A percentile compares a stretch with the other conserved stretches of the same genome.
Conservation (phyloP, 2,329 filamentous ascomycete genomes). For the Ophiostoma sp. region DNA sequence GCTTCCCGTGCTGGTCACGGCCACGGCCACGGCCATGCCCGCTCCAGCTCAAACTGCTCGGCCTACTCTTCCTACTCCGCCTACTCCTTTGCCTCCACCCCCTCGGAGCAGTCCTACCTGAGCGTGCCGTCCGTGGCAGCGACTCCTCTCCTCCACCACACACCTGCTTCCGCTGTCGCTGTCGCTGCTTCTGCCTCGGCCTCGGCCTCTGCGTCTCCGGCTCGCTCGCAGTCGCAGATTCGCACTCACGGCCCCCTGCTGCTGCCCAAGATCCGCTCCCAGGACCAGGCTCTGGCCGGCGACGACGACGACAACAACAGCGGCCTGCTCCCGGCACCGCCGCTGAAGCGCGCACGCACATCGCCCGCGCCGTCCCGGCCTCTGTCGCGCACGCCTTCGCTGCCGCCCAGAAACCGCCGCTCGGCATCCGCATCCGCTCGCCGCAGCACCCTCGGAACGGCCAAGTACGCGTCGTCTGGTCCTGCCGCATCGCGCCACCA, state of each 20-base stretch:
- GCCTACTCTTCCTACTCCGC: constrained; percentile 45
- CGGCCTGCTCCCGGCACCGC: constrained; percentile 34
- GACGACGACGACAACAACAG: constrained; percentile 32
- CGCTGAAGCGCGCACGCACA: constrained; percentile 54
- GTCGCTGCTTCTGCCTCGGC: too few relatives aligned
- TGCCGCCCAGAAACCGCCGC: not conserved
- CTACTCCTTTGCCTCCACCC: constrained; percentile 57
- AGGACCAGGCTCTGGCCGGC: constrained; percentile 70
- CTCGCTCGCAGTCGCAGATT: constrained; percentile 52
- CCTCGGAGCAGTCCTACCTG: constrained; percentile 48
- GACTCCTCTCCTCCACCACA: constrained; percentile 18
- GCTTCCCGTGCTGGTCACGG: not conserved
- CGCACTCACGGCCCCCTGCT: constrained; percentile 73
- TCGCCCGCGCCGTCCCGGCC: constrained; percentile 38
- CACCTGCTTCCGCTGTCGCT: constrained; percentile 45
- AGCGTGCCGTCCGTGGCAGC: constrained; percentile 52
- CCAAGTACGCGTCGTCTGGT: not conserved
- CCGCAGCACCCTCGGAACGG: constrained; percentile 11
- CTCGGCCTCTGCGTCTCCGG: constrained; percentile 54
- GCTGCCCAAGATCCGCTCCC: constrained; percentile 77
- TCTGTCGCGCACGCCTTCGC: constrained; percentile 24
- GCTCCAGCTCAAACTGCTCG: constrained; percentile 61
- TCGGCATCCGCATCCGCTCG: not conserved
- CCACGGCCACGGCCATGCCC: constrained; percentile 46
- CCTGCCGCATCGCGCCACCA: constrained; percentile 19